Evolutionary conservation across 2,329 filamentous ascomycete genomes (phyloP).

Genomic region (Fusarium xyrophilum): DNA sequence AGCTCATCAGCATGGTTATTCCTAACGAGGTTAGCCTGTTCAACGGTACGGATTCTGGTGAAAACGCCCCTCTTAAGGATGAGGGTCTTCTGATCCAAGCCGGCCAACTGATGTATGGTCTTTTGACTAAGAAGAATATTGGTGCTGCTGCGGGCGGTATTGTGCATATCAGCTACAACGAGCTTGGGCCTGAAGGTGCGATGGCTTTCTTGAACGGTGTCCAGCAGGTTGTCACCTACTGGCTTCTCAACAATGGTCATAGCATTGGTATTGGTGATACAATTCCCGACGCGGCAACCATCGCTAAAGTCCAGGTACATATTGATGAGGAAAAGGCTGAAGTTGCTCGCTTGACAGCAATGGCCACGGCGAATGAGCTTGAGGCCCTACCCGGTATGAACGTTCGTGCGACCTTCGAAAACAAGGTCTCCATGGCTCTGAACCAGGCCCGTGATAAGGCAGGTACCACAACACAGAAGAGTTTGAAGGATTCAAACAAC

Average conservation of each 20-base stretch:
- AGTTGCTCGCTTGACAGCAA: constrained; percentile 75
- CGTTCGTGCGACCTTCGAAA: constrained; percentile 96
- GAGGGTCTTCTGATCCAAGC: constrained; percentile 82
- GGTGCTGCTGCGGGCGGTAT: constrained; percentile 91
- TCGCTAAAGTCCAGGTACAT: constrained; percentile 81
- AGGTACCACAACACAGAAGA: constrained; percentile 89
- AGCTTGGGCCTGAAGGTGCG: constrained; percentile 82
- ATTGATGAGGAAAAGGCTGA: constrained; percentile 83
- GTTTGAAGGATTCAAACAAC: constrained; percentile 95
- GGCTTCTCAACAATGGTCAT: constrained; percentile 94
- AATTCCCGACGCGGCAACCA: constrained; percentile 86
- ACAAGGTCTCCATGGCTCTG: constrained; percentile 90
- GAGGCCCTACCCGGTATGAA: constrained; percentile 99
- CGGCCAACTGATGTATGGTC: constrained; percentile 87
- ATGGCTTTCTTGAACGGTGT: constrained; percentile 96
- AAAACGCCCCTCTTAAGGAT: constrained; percentile 72
- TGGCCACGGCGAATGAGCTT: constrained; percentile 84
- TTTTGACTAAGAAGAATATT: constrained; percentile 92
- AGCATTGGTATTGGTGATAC: constrained; percentile 99
- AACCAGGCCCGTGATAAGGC: constrained; percentile 97
- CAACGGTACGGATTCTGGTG: constrained; percentile 64
- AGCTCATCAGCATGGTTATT: constrained; percentile 93
- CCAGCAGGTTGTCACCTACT: constrained; percentile 95
- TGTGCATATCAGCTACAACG: constrained; percentile 95
- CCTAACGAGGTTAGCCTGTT: constrained; percentile 84